Conservation (phyloP, 805 yeast genomes). For the Ogataea salicorniae region DNA sequence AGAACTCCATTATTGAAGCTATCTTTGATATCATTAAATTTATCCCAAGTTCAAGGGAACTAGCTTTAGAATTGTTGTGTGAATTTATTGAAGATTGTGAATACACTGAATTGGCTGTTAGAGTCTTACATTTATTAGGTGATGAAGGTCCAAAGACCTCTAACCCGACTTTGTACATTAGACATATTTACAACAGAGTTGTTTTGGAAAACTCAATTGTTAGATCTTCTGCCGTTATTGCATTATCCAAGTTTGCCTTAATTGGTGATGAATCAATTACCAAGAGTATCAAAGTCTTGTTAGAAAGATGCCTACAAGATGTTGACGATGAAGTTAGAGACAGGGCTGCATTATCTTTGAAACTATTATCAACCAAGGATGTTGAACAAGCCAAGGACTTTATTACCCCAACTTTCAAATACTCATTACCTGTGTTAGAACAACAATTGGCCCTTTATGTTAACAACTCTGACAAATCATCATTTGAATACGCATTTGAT, state of each 20-base stretch:
- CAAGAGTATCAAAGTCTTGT: constrained; percentile 65
- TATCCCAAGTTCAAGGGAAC: constrained; percentile 76
- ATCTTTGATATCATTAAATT: constrained; percentile 85
- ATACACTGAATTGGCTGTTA: constrained; percentile 87
- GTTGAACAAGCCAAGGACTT: constrained; percentile 40
- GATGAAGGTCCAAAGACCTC: constrained; percentile 87
- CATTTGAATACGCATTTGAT: constrained; percentile 61
- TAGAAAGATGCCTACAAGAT: constrained; percentile 81
- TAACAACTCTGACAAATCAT: constrained; percentile 38
- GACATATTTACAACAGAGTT: constrained; percentile 95
- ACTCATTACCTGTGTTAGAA: constrained; percentile 75
- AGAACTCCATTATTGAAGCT: constrained; percentile 86
- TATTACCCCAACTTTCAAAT: constrained; percentile 62
- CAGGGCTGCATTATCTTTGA: constrained; percentile 83
- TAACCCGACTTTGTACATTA: constrained; percentile 84
- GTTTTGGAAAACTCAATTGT: constrained; percentile 93
- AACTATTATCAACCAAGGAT: constrained; percentile 46
- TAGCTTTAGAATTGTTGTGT: constrained; percentile 83
- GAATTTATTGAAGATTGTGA: constrained; percentile 99
- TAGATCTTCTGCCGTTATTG: constrained; percentile 91
- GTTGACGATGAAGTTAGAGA: constrained; percentile 97
- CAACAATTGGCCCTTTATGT: constrained; percentile 70
- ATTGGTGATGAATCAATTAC: constrained; percentile 64
- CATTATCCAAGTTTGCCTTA: constrained; percentile 85
- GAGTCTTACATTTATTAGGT: constrained; percentile 87